Base-by-base conservation (phyloP, 306 rosid species). In the Purshia tridentata region DNA sequence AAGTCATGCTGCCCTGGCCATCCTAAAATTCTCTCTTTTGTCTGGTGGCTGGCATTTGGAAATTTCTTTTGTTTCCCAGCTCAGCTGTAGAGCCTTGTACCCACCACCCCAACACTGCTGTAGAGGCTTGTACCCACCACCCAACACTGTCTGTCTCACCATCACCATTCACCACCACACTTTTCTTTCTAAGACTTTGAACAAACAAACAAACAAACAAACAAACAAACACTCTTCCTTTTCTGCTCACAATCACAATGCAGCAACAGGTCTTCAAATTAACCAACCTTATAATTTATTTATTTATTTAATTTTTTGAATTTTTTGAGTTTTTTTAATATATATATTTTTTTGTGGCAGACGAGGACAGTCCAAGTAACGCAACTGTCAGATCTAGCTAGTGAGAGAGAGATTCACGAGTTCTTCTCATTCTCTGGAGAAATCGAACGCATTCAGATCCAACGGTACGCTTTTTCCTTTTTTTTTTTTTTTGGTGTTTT, bases 381-480 rank as follows among this genome's bases (percentile, higher is more conserved):
- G 79, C 88, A 89, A 19, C 75, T 90, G 49, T 90, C 98, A 84
- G 96, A 90, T 93, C 98, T 93, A 76, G 98, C 98, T 55, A 71
- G 87, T 52, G 98, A 88, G 80, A 84, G 98, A 77, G 98, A 93
- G 90, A 90, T 93, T 88, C 96, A 88, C 8, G 98, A 93, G 61
- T 93, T 90, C 82, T 93, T 93, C 81, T 93, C 97, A 2, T 93
- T 93, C 55, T 84, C 98, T 55, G 98, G 98, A 44, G 96, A 93
- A 85, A 89, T 93, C 47, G 97, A 90, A 55, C 91, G 85, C 72
- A 77, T 90, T 86, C 86, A 93, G 84, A 90, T 90, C 87, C 86
- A 73, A 1, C 67, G 91, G 98, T 90, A 72, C 7, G 10, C 19
- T 12, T 57, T 79, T 6, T 0, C 42, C 75, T 72, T 14, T 16